Conservation (phyloP, 2,329 filamentous ascomycete species). For the Aureobasidium lini region DNA sequence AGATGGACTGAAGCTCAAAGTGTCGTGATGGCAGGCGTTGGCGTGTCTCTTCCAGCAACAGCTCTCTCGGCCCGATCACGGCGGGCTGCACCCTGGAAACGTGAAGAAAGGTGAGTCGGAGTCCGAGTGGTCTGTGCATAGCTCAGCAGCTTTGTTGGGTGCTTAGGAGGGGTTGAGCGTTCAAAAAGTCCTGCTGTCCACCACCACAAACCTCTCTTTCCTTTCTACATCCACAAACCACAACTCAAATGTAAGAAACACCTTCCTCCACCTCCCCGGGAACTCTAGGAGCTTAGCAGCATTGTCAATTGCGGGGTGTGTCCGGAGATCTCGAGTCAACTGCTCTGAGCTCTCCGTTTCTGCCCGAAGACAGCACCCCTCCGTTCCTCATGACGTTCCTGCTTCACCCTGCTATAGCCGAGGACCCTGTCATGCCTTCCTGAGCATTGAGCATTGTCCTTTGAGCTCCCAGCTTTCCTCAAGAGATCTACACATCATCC, state of each 20-base stretch:
- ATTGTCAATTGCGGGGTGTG: slow-evolving; percentile 7
- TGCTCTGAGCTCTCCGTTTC: slow-evolving; percentile 8
- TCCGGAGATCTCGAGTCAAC: not conserved
- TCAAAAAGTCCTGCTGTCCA: slow-evolving; percentile 5
- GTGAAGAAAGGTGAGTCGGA: not conserved
- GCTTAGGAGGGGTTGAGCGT: slow-evolving; percentile 6
- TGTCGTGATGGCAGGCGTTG: not conserved
- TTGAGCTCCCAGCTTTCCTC: not conserved
- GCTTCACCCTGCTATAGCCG: slow-evolving; percentile 11
- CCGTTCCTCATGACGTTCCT: not conserved
- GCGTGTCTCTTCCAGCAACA: not conserved
- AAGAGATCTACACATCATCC: not conserved
- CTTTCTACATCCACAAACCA: slow-evolving; percentile 7
- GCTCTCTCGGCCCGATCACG: slow-evolving; percentile 8
- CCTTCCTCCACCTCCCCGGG: not conserved
- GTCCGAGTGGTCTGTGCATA: slow-evolving; percentile 5
- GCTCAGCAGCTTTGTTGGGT: slow-evolving; percentile 5
- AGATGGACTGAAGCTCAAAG: not conserved
- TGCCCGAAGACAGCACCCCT: slow-evolving; percentile 1
- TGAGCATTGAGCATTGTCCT: not conserved
- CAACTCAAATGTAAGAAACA: not conserved
- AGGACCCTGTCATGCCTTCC: not conserved
- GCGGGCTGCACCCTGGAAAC: not conserved
- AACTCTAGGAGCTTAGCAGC: slow-evolving; percentile 5
- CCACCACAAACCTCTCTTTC: not conserved